Evolutionary conservation across 106 monocot genomes (phyloP).

Genomic region (Allium cepa): DNA sequence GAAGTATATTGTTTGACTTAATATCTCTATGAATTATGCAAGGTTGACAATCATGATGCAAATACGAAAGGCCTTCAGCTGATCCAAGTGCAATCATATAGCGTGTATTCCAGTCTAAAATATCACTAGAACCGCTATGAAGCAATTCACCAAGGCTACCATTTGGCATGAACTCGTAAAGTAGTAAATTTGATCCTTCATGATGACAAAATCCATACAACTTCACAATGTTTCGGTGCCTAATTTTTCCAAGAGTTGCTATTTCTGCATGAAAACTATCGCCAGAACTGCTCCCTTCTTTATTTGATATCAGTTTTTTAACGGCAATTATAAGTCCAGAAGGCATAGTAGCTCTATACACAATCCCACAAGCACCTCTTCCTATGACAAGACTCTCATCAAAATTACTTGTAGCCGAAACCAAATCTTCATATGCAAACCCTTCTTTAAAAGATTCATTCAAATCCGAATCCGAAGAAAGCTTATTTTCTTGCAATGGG

Average conservation of each 20-base stretch:
- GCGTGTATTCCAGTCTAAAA: constrained; percentile 74
- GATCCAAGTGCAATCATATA: constrained; percentile 83
- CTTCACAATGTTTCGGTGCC: constrained; percentile 95
- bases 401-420: constrained; percentile 74
- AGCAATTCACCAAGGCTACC: constrained; percentile 90
- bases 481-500: constrained; percentile 62
- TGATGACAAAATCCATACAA: constrained; percentile 83
- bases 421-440: constrained; percentile 59
- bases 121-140: constrained; percentile 19
- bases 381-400: constrained; percentile 75
- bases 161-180: constrained; percentile 90
- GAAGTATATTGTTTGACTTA: constrained; percentile 91
- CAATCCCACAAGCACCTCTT: constrained; percentile 80
- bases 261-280: constrained; percentile 93
- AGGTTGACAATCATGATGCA: constrained; percentile 95
- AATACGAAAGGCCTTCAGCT: constrained; percentile 86
- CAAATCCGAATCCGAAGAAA: constrained; percentile 23
- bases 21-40: constrained; percentile 92
- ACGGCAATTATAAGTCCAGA: constrained; percentile 65
- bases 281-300: constrained; percentile 60
- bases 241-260: constrained; percentile 82
- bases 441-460: constrained; percentile 50
- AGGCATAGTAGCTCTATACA: constrained; percentile 72
- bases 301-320: constrained; percentile 72
- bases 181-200: constrained; percentile 69